Percentiles rank a stretch among this genome's conserved stretches.
Evolutionary conservation across 2,329 filamentous ascomycete genomes (phyloP).

Genomic region (Alternaria gaisen): DNA sequence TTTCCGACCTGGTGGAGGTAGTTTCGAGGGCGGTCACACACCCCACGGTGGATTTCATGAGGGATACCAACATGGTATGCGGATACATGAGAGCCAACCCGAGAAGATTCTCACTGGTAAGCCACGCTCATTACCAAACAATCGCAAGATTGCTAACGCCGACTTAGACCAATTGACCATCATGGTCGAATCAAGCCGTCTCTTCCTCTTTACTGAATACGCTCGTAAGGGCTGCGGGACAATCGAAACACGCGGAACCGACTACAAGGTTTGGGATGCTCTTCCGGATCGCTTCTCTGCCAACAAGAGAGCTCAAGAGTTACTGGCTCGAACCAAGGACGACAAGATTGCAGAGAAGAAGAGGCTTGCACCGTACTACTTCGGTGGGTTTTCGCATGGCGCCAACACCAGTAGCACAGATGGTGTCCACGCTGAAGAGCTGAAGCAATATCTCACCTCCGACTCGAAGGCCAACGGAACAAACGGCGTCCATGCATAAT

Average conservation of each 20-base stretch:
- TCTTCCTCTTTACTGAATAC: constrained; percentile 52
- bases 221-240: constrained; percentile 47
- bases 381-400: constrained; percentile 45
- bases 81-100: constrained; percentile 54
- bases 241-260: constrained; percentile 47
- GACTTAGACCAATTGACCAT: constrained; percentile 49
- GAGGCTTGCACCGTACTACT: constrained; percentile 47
- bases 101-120: constrained; percentile 54
- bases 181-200: constrained; percentile 51
- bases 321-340: constrained; percentile 41
- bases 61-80: constrained; percentile 57
- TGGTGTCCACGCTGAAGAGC: constrained; percentile 42
- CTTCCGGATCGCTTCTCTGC: constrained; percentile 50
- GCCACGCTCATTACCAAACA: neutral
- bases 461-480: constrained; percentile 22
- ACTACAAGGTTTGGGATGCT: constrained; percentile 51
- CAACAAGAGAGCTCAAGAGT: constrained; percentile 46
- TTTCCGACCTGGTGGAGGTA: constrained; percentile 52
- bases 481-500: constrained; percentile 16
- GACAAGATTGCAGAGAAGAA: constrained; percentile 45
- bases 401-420: constrained; percentile 40
- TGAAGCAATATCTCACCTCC: constrained; percentile 31
- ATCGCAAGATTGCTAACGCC: neutral
- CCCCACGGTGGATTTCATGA: constrained; percentile 54
- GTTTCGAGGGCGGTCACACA: constrained; percentile 50